Percentiles rank a stretch among this genome's conserved stretches.
Conservation (phyloP, 768 basidiomycete genomes). For the Psilocybe subaeruginosa region DNA sequence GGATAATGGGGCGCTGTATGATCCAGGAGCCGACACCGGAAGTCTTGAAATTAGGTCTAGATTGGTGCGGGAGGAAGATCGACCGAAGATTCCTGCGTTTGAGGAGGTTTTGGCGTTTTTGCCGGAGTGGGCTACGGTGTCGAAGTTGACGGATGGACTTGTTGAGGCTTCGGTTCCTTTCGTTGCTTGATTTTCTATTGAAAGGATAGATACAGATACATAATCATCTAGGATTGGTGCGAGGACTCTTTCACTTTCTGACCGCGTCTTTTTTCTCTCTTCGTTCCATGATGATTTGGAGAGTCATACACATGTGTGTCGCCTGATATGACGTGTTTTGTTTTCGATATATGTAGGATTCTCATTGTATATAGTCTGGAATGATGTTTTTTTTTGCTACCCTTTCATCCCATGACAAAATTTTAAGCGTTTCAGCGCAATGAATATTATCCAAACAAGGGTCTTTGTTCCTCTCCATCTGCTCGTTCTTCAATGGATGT, state of each 20-base stretch:
- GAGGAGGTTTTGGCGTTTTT: conserved; percentile 68
- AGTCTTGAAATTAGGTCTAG: conserved; percentile 17
- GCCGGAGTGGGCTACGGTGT: conserved; percentile 69
- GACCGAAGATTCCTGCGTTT: conserved; percentile 62
- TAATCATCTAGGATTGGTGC: background rate
- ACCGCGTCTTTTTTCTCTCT: background rate
- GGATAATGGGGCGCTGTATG: conserved; percentile 37
- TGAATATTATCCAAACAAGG: too few species aligned
- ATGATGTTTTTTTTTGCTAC: too few species aligned
- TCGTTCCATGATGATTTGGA: background rate
- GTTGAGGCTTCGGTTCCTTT: conserved; percentile 42
- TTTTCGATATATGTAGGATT: too few species aligned
- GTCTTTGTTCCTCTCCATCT: too few species aligned
- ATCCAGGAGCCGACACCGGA: background rate
- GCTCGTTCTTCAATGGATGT: too few species aligned
- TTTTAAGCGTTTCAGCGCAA: too few species aligned
- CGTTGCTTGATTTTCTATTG: background rate
- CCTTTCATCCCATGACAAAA: too few species aligned
- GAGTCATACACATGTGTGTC: too few species aligned
- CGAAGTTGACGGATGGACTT: conserved; percentile 57
- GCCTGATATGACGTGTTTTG: too few species aligned
- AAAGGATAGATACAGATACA: background rate
- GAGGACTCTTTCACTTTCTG: background rate
- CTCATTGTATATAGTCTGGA: too few species aligned
- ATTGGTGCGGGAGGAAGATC: conserved; percentile 2